Evolutionary conservation across 2,329 filamentous ascomycete genomes (phyloP).

Genomic region (Proliferodiscus dingleyae): DNA sequence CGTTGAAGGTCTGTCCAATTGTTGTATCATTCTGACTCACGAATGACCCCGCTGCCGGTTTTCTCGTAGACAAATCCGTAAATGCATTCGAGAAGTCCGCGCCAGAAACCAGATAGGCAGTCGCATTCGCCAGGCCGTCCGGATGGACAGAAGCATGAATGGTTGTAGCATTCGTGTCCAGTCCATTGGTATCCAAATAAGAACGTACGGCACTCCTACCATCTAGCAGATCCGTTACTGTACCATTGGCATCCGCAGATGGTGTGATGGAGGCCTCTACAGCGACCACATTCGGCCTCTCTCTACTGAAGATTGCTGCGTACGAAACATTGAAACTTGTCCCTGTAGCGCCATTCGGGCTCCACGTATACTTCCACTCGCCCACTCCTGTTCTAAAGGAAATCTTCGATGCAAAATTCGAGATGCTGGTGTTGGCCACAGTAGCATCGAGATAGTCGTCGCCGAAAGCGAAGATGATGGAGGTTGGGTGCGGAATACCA

Average conservation of each 20-base stretch:
- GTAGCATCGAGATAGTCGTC: slow-evolving; percentile 55
- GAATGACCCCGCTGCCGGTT: slow-evolving; percentile 33
- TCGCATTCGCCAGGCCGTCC: slow-evolving; percentile 55
- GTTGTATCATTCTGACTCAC: slow-evolving; percentile 56
- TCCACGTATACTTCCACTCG: slow-evolving; percentile 64
- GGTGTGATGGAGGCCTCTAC: slow-evolving; percentile 56
- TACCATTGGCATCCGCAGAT: slow-evolving; percentile 46
- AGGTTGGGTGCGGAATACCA: slow-evolving; percentile 65
- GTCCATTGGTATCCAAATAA: slow-evolving; percentile 51
- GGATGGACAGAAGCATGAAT: slow-evolving; percentile 65
- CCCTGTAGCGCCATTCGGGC: slow-evolving; percentile 44
- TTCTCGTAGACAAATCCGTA: slow-evolving; percentile 33
- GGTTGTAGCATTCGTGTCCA: slow-evolving; percentile 43
- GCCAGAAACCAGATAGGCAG: slow-evolving; percentile 53
- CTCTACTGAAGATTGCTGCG: slow-evolving; percentile 47
- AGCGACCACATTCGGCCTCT: slow-evolving; percentile 31
- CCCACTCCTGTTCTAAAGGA: slow-evolving; percentile 59
- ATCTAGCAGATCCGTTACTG: slow-evolving; percentile 62
- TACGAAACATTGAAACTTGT: slow-evolving; percentile 56
- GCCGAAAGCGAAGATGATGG: slow-evolving; percentile 52
- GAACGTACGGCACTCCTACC: slow-evolving; percentile 64
- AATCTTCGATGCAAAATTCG: slow-evolving; percentile 55
- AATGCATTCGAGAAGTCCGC: slow-evolving; percentile 34
- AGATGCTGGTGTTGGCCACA: slow-evolving; percentile 53
- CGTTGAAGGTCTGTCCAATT: slow-evolving; percentile 55